A percentile compares a stretch with the other conserved stretches of the same genome.
These are phyloP conservation scores for Leptomonas pyrrhocoris DNA, from an alignment of 208 protist genomes.

Conservation along the genomic window DNA sequence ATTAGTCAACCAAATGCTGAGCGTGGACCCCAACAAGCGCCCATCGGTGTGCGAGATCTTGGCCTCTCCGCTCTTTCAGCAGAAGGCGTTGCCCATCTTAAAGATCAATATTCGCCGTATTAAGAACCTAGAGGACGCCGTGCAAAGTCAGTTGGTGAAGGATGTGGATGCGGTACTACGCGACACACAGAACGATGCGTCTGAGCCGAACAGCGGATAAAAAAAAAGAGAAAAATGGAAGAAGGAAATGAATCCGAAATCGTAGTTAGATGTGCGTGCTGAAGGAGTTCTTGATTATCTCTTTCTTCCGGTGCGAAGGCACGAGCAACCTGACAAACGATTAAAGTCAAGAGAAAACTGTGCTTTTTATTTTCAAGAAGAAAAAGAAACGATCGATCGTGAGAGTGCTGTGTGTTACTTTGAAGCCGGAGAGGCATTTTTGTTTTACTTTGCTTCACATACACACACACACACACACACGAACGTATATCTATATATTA, in stretches of 20 bases:
- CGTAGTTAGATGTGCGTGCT: neutral
- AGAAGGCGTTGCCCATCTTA: conserved; percentile 44
- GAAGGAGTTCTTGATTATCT: neutral
- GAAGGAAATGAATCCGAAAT: neutral
- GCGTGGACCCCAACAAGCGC: conserved; percentile 49
- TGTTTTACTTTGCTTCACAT: conserved; percentile 1
- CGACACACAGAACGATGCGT: neutral
- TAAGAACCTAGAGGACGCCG: conserved; percentile 33
- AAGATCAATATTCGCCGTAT: conserved; percentile 56
- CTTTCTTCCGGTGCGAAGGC: neutral
- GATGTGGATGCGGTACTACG: conserved; percentile 40
- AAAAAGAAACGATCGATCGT: too few species aligned
- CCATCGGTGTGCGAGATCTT: conserved; percentile 59
- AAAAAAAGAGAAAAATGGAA: conserved; percentile 8
- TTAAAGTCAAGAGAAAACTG: neutral
- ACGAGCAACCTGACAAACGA: too few species aligned
- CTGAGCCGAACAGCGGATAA: conserved; percentile 4
- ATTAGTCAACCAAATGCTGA: conserved; percentile 56
- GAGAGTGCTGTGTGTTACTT: neutral
- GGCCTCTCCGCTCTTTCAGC: conserved; percentile 35
- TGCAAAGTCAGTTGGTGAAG: conserved; percentile 32
- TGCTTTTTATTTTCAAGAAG: conserved; percentile 8
- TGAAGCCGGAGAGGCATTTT: too few species aligned
- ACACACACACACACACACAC: neutral
- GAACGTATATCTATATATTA: too few species aligned